These are phyloP conservation scores for Penicillium sp. DNA, from an alignment of 2,329 filamentous ascomycete genomes.

Conservation along the genomic window DNA sequence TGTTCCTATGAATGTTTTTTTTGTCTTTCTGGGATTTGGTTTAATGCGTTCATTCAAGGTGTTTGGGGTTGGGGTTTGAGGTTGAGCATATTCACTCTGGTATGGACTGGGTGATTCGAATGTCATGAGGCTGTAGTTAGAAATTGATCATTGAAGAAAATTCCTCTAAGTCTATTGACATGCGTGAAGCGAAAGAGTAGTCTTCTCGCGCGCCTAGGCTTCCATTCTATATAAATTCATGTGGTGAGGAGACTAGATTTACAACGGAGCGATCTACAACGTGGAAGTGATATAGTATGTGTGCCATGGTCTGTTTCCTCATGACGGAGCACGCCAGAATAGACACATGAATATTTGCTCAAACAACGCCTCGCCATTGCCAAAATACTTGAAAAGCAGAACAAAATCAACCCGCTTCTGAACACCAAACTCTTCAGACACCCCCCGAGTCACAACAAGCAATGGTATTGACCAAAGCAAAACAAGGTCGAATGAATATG, in stretches of 20 bases:
- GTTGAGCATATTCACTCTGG: slow-evolving; percentile 22
- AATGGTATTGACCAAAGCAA: slow-evolving; percentile 6
- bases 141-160: background rate
- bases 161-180: background rate
- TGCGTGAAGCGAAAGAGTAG: background rate
- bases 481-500: slow-evolving; percentile 17
- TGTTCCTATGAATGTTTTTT: slow-evolving; percentile 25
- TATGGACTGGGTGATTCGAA: slow-evolving; percentile 13
- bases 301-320: slow-evolving; percentile 15
- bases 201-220: background rate
- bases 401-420: slow-evolving; percentile 34
- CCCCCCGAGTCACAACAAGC: background rate
- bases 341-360: slow-evolving; percentile 30
- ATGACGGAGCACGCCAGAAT: slow-evolving; percentile 17
- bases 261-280: background rate
- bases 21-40: slow-evolving; percentile 10
- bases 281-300: slow-evolving; percentile 11
- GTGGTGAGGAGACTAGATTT: background rate
- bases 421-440: slow-evolving; percentile 36
- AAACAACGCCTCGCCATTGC: slow-evolving; percentile 39
- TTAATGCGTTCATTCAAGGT: slow-evolving; percentile 11
- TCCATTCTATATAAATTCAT: background rate
- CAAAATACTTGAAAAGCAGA: slow-evolving; percentile 22
- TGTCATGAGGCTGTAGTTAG: slow-evolving; percentile 8
- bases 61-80: slow-evolving; percentile 13